Base-by-base conservation (phyloP, 148 eudicot species). In the Nepenthes mirabilis region DNA sequence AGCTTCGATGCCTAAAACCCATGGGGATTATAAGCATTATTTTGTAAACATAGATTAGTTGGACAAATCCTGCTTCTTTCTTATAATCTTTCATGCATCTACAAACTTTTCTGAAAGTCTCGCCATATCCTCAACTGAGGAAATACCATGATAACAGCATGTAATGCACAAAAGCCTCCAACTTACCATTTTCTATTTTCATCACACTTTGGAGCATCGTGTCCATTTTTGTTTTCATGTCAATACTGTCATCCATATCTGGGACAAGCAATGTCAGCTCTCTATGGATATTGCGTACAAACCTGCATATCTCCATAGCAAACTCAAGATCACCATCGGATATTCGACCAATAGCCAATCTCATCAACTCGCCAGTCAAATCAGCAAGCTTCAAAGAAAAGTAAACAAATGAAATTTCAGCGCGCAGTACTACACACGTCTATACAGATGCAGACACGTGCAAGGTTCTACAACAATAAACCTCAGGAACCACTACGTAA, bases 281-380 rank as follows among this genome's bases (percentile, higher is more conserved):
- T 72, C 95, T 74, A 68, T 94, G 75, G 65, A 94, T 79, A 58
- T 88, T 87, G 43, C 94, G 91, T 61, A 76, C 96, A 75, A 94
- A 94, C 33, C 74, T 77, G 79, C 99, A 94, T 65, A 94, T 94
- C 76, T 77, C 84, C 75, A 82, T 73, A 32, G 99, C 97, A 68
- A 75, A 82, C 37, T 84, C 91, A 57, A 86, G 80, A 74, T 94
- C 99, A 45, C 97, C 99, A 47, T 94, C 97, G 32, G 99, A 94
- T 75, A 94, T 84, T 59, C 97, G 86, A 62, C 97, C 77, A 60
- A 89, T 89, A n/a, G 99, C 99, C 69, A 89, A 68, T 73, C 99
- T 84, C 99, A 94, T 94, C 58, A 94, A 70, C 87, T 94, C 99
- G 50, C 99, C 99, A 2, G 99, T 94, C 78, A 94, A 78, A 71